Evolutionary conservation across 768 basidiomycete genomes (phyloP), one percentile per base, ranked within the genome.

Genomic region (Termitomyces sp.): DNA sequence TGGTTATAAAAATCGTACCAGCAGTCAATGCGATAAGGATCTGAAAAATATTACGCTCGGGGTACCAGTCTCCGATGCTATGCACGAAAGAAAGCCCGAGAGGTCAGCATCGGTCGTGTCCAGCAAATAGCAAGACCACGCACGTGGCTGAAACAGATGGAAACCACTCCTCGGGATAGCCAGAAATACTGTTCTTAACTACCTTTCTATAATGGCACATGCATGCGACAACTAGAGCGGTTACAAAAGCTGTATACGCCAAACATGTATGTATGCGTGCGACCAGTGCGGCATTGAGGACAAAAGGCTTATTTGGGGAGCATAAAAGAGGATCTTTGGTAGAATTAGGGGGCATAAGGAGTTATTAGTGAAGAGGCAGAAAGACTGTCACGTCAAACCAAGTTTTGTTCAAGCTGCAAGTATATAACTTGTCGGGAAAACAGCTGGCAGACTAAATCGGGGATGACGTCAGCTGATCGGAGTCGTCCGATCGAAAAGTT

Each of bases 51-150:
- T 84, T 91, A 42, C 89, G 77, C 61, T 94, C 90, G 37, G 91
- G 91, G 60, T 87, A 91, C 87, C 90, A 92, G 73, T 96, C 93
- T 3, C 94, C 93, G 53, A 94, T 89, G 6, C 91, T 94, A 52
- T 42, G 46, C 40, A 5, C 19, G 11, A 54, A 37, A 31, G 51
- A 31, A 44, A 51, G 33, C 44, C 44, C 11, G 1, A 11, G 12
- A 35, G 11, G 37, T 57, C 41, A 50, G 40, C 50, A 52, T 46
- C 37, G 19, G 38, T 21, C 26, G 28, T 23, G 28, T 14, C 5
- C n/a, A 17, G 26, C 6, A 49, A 50, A 10, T 6, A 15, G 47
- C 26, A 26, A 21, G 14, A 9, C 33, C 12, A 75, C 86, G 59
- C 66, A 89, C 85, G 89, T 87, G 12, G 88, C 86, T 40, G 89